Percentiles rank a stretch among this genome's conserved stretches.
Conservation (phyloP, 257 asterid species). For the Solanum corneliomulleri region DNA sequence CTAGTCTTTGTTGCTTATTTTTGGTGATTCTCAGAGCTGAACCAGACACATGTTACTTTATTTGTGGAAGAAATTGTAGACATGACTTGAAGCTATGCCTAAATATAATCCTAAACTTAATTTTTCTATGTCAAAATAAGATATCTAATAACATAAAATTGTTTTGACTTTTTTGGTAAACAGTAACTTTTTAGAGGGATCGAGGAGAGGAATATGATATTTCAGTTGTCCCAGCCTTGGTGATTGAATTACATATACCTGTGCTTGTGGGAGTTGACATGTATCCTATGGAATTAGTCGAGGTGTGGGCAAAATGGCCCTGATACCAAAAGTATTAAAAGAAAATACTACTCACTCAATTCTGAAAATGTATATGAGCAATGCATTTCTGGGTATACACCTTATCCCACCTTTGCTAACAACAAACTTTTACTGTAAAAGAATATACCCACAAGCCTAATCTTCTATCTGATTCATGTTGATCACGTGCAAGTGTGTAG, state of each 20-base stretch:
- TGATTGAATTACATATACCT: neutral
- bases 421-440: neutral
- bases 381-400: neutral
- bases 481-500: neutral
- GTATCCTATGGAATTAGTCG: neutral
- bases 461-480: neutral
- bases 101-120: neutral
- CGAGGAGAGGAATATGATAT: neutral
- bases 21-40: neutral
- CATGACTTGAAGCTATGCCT: neutral
- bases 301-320: neutral
- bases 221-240: neutral
- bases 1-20: neutral
- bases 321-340: neutral
- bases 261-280: neutral
- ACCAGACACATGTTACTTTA: neutral
- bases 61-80: neutral
- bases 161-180: neutral
- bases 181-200: neutral
- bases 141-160: neutral
- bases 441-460: neutral
- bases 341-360: neutral
- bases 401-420: neutral
- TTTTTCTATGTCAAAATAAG: neutral
- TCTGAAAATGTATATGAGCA: neutral